phyloP scores from a whole-genome alignment of 805 yeast species.

The Yarrowia osloensis region DNA sequence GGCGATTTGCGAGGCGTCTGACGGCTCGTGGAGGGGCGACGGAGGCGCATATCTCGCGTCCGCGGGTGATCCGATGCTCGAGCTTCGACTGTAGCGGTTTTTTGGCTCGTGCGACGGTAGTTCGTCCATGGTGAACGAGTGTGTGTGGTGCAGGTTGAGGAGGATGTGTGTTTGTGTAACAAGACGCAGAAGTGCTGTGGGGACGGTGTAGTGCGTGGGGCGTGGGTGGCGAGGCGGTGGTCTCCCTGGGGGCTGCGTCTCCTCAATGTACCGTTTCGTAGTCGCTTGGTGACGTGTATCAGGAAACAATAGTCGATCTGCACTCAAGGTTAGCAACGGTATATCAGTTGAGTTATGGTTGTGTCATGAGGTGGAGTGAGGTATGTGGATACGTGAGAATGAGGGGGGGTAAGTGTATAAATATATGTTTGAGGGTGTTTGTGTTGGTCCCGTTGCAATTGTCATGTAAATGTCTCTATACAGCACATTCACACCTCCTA shows the following conservation, averaged over 20 bases:
- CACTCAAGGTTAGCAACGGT: conserved; percentile 25
- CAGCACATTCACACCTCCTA: background rate
- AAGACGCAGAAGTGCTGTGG: background rate
- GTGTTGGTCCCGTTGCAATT: too few relatives aligned
- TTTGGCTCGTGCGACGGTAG: conserved; percentile 28
- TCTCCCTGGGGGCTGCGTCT: background rate
- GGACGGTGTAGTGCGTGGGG: background rate
- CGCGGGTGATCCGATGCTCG: conserved; percentile 5
- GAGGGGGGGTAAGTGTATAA: background rate
- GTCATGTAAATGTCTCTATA: background rate
- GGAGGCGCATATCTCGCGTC: conserved; percentile 27
- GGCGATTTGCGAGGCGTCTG: conserved; percentile 13
- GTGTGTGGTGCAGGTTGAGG: background rate
- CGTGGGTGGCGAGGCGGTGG: background rate
- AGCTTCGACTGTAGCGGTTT: conserved; percentile 12
- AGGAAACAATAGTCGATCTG: conserved; percentile 3
- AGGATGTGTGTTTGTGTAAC: background rate
- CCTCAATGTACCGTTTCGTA: background rate
- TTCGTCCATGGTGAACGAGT: conserved; percentile 1
- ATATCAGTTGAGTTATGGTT: conserved; percentile 7
- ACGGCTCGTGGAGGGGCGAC: conserved; percentile 12
- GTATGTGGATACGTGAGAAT: background rate
- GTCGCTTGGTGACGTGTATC: background rate
- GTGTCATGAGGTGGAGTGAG: background rate
- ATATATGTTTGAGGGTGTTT: too few relatives aligned